These are phyloP conservation scores for Beauveria sp. DNA, from an alignment of 2,329 filamentous ascomycete genomes.

Conservation along the genomic window DNA sequence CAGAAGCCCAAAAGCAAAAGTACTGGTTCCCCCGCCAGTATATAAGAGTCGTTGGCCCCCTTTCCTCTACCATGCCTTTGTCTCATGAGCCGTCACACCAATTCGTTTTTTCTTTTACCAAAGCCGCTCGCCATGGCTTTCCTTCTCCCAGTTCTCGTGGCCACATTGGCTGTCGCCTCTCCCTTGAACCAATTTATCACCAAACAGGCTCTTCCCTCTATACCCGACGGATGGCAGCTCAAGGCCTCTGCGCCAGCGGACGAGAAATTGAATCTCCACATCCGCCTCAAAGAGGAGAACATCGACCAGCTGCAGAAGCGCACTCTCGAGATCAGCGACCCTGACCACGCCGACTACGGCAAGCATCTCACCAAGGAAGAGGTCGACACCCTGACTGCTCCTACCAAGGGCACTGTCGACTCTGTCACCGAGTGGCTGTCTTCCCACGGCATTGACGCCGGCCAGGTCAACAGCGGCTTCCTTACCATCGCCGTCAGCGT, in stretches of 20 bases:
- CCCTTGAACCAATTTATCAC: conserved; percentile 7
- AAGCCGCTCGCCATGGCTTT: background rate
- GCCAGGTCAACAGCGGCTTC: conserved; percentile 7
- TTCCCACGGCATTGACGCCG: conserved; percentile 8
- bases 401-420: conserved; percentile 6
- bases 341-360: conserved; percentile 10
- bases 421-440: conserved; percentile 11
- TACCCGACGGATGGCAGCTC: conserved; percentile 6
- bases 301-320: conserved; percentile 11
- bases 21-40: background rate
- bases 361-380: conserved; percentile 13
- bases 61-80: background rate
- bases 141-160: conserved; percentile 10
- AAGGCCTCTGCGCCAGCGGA: conserved; percentile 3
- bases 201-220: conserved; percentile 7
- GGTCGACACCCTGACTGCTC: conserved; percentile 12
- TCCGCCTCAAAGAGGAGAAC: conserved; percentile 12
- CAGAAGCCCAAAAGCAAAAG: background rate
- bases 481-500: background rate
- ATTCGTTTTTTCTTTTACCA: background rate
- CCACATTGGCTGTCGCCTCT: conserved; percentile 9
- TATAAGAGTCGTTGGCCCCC: background rate
- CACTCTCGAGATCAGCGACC: conserved; percentile 9
- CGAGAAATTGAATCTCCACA: conserved; percentile 9
- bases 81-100: background rate